Evolutionary conservation across 495 filamentous ascomycete species (phyloP).

Genomic region (Neurospora sp.): DNA sequence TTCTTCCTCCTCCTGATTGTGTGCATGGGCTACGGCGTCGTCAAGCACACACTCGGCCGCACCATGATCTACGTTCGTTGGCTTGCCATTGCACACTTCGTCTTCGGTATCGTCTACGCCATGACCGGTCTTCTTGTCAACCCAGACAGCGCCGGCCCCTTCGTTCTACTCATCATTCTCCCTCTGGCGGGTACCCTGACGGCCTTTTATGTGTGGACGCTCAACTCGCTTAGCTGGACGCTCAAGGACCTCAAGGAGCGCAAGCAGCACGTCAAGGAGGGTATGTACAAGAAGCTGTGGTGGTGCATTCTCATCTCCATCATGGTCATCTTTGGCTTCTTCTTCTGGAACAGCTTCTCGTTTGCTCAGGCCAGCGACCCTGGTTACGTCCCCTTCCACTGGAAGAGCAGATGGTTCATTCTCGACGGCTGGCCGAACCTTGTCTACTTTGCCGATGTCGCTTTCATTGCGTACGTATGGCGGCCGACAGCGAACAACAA

Average conservation of each 20-base stretch:
- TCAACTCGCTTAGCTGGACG: constrained; percentile 87
- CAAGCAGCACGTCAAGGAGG: constrained; percentile 84
- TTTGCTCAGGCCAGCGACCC: constrained; percentile 75
- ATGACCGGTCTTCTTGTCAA: constrained; percentile 82
- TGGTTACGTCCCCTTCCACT: constrained; percentile 88
- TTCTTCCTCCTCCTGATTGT: constrained; percentile 98
- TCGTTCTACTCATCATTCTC: constrained; percentile 91
- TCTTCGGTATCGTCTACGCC: constrained; percentile 90
- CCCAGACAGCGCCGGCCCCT: constrained; percentile 70
- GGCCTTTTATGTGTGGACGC: constrained; percentile 97
- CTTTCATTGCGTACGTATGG: constrained; percentile 94
- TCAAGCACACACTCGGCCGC: constrained; percentile 84
- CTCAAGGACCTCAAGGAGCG: constrained; percentile 92
- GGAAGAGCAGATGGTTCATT: constrained; percentile 95
- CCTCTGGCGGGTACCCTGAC: constrained; percentile 88
- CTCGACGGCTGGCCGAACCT: constrained; percentile 96
- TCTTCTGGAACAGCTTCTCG: constrained; percentile 87
- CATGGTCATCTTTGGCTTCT: constrained; percentile 92
- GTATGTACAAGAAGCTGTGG: constrained; percentile 99
- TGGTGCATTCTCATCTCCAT: constrained; percentile 92
- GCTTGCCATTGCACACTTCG: constrained; percentile 82
- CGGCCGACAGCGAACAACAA: constrained; percentile 93
- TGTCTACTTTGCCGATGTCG: constrained; percentile 88
- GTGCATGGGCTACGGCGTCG: constrained; percentile 98
- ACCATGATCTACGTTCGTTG: constrained; percentile 93